phyloP scores from a whole-genome alignment of 2,329 filamentous ascomycete genomes.

The Pseudodiploospora longispora region DNA sequence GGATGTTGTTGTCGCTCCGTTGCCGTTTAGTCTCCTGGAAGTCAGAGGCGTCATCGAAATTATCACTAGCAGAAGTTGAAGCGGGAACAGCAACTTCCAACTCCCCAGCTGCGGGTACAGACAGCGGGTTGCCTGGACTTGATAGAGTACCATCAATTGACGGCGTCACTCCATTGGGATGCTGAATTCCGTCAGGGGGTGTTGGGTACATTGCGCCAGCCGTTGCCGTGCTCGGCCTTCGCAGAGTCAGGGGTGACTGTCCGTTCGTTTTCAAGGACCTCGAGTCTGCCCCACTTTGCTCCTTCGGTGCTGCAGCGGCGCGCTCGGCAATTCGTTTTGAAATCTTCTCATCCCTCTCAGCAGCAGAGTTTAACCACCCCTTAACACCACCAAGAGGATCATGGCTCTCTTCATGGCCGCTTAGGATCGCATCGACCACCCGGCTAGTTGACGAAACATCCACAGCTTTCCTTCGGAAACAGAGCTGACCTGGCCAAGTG shows the following conservation, averaged over 20 bases:
- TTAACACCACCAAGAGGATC: constrained; percentile 42
- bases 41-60: constrained; percentile 21
- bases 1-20: constrained; percentile 32
- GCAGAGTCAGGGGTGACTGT: constrained; percentile 43
- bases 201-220: constrained; percentile 60
- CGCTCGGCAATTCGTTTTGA: constrained; percentile 44
- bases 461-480: constrained; percentile 42
- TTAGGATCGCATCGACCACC: constrained; percentile 29
- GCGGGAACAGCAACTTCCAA: constrained; percentile 16
- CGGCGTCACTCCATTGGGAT: constrained; percentile 43
- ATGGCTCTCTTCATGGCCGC: constrained; percentile 32
- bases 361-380: constrained; percentile 36
- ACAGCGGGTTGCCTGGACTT: constrained; percentile 43
- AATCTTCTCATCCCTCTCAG: constrained; percentile 40
- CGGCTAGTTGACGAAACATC: constrained; percentile 31
- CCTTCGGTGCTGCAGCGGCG: constrained; percentile 31
- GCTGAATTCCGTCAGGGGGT: constrained; percentile 58
- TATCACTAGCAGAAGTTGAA: constrained; percentile 13
- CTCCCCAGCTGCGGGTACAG: constrained; percentile 23
- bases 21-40: constrained; percentile 37
- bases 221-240: constrained; percentile 39
- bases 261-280: constrained; percentile 35
- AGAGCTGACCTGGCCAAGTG: constrained; percentile 47
- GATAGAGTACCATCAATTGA: constrained; percentile 48
- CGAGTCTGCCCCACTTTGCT: constrained; percentile 35